Base-by-base conservation (phyloP, 148 eudicot species). In the Nepenthes gracilis region DNA sequence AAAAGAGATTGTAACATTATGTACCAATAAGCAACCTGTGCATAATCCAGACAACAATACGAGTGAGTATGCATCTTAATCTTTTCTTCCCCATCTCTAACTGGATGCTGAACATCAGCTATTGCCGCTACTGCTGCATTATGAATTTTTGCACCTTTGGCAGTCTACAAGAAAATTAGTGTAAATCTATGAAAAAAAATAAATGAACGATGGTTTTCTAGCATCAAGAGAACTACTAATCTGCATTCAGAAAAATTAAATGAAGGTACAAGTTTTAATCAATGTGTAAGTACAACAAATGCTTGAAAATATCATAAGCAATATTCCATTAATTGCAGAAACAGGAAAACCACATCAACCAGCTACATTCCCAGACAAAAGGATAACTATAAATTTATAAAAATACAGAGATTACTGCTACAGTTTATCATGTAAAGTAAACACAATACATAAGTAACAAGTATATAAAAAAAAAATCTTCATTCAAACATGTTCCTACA, bases 61-160 rank as follows among this genome's bases (percentile, higher is more conserved):
- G 97, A 89, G 56, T 94, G 99, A 57, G 96, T 93, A 69, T 89
- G 99, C 80, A 89, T 63, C 79, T 93, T 93, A 45, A 79, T 73
- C 69, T 93, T 93, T 4, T 90, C 91, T n/a, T 93, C 99, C 33
- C 97, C 97, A 58, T 89, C 92, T 74, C 82, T 85, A 53, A 81
- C 81, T 54, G 36, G 63, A 33, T 60, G 72, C 33, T 65, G 81
- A 62, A 71, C 68, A 51, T 86, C 95, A 64, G 74, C 83, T 35
- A 88, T 80, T n/a, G 97, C 99, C 59, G 97, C 92, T 38, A 86
- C 75, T 35, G 97, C 99, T 51, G 99, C 97, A 78, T 79, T 86
- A 66, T 89, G 81, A n/a, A 87, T 57, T 65, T 75, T 94, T 60
- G 79, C 99, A 68, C 88, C 90, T 79, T 89, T 94, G 62, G 97